Evolutionary conservation across 371 early-diverging fungal genomes (phyloP).

Genomic region (Rhizopus arrhizus): DNA sequence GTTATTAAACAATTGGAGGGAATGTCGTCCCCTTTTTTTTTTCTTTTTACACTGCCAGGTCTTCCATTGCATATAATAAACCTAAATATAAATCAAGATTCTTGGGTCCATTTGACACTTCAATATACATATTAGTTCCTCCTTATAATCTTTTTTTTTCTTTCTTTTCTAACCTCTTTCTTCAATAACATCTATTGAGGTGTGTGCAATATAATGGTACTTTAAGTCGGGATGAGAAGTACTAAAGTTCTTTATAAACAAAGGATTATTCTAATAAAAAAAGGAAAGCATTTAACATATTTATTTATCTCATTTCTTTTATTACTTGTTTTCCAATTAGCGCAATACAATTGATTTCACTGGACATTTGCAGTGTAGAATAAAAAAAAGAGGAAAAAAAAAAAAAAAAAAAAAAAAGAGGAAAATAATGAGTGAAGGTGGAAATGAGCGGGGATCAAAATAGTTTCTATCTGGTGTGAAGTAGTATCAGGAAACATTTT

Average conservation of each 20-base stretch:
- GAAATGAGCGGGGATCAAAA: too few species aligned
- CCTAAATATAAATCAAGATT: conserved; percentile 80
- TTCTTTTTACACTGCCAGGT: conserved; percentile 72
- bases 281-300: neutral
- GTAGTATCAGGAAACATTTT: too few species aligned
- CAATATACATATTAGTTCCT: neutral
- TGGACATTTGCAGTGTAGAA: conserved; percentile 37
- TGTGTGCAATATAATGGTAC: conserved; percentile 87
- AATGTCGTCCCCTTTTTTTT: neutral
- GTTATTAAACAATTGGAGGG: too few species aligned
- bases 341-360: conserved; percentile 76
- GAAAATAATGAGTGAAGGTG: too few species aligned
- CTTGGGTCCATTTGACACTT: conserved; percentile 64
- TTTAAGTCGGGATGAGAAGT: conserved; percentile 77
- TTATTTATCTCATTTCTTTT: neutral
- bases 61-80: conserved; percentile 84
- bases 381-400: neutral
- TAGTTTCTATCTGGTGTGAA: too few species aligned
- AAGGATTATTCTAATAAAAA: conserved; percentile 74
- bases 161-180: conserved; percentile 62
- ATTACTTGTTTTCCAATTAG: conserved; percentile 65
- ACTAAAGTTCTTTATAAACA: conserved; percentile 79
- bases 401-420: neutral
- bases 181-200: conserved; percentile 86
- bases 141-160: too few species aligned